Conservation (phyloP, 192 early-diverging fungal genomes). For the Podila epicladia region DNA sequence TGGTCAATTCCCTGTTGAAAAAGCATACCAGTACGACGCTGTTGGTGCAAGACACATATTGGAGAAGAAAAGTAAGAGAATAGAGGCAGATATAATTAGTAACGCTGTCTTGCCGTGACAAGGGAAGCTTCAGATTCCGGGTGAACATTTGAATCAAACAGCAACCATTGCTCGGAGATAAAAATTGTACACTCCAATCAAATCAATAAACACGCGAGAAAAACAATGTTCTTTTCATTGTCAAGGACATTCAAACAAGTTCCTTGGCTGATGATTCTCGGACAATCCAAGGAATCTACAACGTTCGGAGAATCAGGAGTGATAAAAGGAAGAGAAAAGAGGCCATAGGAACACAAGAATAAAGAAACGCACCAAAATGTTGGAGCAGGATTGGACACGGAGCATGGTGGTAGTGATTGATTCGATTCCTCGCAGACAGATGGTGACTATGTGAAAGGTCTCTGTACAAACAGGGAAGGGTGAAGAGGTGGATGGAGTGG, state of each 20-base stretch:
- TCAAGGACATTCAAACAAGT: not conserved
- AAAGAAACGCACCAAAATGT: slow-evolving; percentile 41
- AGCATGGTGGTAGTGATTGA: slow-evolving; percentile 15
- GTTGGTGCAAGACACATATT: not conserved
- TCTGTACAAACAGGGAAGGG: not conserved
- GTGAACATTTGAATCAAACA: not conserved
- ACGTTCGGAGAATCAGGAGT: not conserved
- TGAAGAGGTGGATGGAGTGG: slow-evolving; percentile 8
- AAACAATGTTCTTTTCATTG: not conserved
- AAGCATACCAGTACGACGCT: slow-evolving; percentile 46
- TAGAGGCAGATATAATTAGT: not conserved
- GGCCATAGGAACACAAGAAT: not conserved
- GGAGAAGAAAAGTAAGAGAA: not conserved
- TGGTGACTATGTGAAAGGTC: slow-evolving; percentile 3
- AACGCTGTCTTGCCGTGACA: not conserved
- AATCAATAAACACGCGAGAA: slow-evolving; percentile 2
- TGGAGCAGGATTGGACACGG: slow-evolving; percentile 44
- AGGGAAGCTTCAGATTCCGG: not conserved
- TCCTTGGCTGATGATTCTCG: not conserved
- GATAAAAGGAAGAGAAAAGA: not conserved
- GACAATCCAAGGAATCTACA: not conserved
- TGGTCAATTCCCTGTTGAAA: not conserved
- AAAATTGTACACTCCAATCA: not conserved
- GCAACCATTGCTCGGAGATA: not conserved
- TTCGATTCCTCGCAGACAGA: not conserved